phyloP scores from a whole-genome alignment of 352 stramenopile genomes.

The Phytopythium kandeliae region DNA sequence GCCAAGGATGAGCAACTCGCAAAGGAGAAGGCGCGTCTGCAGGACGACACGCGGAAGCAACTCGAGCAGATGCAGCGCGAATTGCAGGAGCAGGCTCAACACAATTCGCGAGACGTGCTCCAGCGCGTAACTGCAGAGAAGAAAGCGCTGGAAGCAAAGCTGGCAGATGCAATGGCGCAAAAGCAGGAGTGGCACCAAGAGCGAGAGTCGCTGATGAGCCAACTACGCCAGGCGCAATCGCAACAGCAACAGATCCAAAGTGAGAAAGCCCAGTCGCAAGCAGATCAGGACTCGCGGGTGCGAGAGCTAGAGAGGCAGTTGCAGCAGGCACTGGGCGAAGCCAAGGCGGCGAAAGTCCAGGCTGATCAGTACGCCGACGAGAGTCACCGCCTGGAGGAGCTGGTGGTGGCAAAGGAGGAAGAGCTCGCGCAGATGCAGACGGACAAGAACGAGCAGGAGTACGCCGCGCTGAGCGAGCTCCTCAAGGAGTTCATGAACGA shows the following conservation, averaged over 20 bases:
- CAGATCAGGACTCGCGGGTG: conserved; percentile 36
- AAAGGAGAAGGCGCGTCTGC: conserved; percentile 48
- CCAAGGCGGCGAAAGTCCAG: conserved; percentile 32
- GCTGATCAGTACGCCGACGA: conserved; percentile 36
- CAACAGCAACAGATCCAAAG: conserved; percentile 57
- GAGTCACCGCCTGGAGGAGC: conserved; percentile 39
- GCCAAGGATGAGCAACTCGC: conserved; percentile 51
- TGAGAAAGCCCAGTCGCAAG: conserved; percentile 39
- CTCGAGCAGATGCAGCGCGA: conserved; percentile 50
- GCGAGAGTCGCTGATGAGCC: conserved; percentile 35
- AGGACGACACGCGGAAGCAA: conserved; percentile 58
- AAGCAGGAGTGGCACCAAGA: conserved; percentile 52
- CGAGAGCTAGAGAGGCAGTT: conserved; percentile 47
- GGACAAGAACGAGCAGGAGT: conserved; percentile 44
- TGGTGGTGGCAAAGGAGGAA: conserved; percentile 40
- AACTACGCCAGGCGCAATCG: conserved; percentile 41
- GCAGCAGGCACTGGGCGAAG: conserved; percentile 37
- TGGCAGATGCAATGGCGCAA: conserved; percentile 31
- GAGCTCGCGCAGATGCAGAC: conserved; percentile 40
- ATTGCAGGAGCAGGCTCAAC: conserved; percentile 47
- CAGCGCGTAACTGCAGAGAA: conserved; percentile 41
- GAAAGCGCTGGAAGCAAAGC: conserved; percentile 31
- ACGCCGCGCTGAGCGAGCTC: conserved; percentile 51
- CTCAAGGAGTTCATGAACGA: conserved; percentile 88
- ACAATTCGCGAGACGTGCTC: conserved; percentile 46